Conservation (phyloP, 1,284 basidiomycete genomes). For the Tilletia walkeri region DNA sequence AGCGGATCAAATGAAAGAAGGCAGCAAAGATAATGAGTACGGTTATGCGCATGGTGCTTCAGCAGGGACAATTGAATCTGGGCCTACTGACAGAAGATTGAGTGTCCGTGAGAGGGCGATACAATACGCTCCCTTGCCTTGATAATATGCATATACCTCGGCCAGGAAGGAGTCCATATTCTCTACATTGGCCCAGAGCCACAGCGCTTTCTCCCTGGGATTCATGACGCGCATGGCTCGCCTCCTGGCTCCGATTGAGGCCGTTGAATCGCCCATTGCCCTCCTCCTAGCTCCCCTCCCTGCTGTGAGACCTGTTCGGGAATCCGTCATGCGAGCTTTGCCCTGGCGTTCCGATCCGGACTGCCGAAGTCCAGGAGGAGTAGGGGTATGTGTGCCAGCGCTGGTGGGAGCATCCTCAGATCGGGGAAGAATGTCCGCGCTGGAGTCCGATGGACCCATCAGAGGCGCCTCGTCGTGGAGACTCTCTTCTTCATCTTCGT, state of each 20-base stretch:
- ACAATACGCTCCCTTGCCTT: slow-evolving; percentile 90
- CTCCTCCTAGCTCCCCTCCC: neutral
- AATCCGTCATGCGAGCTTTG: neutral
- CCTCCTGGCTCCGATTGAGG: slow-evolving; percentile 6
- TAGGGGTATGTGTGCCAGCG: neutral
- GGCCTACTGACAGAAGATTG: slow-evolving; percentile 78
- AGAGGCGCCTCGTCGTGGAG: slow-evolving; percentile 23
- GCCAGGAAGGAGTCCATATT: slow-evolving; percentile 92
- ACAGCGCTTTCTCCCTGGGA: slow-evolving; percentile 65
- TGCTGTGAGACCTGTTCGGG: neutral
- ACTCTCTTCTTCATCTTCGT: slow-evolving; percentile 26
- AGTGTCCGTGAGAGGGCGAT: slow-evolving; percentile 82
- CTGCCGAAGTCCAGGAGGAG: neutral
- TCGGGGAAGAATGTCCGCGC: slow-evolving; percentile 19
- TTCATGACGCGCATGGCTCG: slow-evolving; percentile 13
- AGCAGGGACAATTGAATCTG: neutral
- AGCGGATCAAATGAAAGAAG: neutral
- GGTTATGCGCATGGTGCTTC: neutral
- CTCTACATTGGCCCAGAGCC: slow-evolving; percentile 98
- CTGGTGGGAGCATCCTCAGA: neutral
- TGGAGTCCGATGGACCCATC: slow-evolving; percentile 32
- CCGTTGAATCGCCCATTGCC: neutral
- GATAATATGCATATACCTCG: slow-evolving; percentile 88
- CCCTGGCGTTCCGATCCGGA: neutral
- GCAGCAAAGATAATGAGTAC: neutral